These are phyloP conservation scores for Neonectria hederae DNA, from an alignment of 2,329 filamentous ascomycete species.

Conservation along the genomic window DNA sequence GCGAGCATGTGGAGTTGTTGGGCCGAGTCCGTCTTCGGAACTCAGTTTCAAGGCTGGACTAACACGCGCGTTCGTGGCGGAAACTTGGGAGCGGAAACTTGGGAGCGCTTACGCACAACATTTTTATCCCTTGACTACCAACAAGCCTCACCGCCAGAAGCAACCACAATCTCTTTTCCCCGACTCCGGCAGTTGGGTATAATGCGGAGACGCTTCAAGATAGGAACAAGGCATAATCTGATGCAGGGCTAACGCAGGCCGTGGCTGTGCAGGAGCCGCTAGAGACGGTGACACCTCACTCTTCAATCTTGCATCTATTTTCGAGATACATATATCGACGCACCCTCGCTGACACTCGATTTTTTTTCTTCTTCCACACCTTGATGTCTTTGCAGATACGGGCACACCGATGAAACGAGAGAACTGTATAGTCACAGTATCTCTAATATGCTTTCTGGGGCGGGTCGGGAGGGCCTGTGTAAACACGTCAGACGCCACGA, in stretches of 20 bases:
- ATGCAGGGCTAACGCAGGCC: constrained; percentile 20
- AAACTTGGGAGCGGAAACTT: no score
- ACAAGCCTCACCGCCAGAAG: constrained; percentile 21
- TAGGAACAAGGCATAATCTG: constrained; percentile 9
- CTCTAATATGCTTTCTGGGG: not conserved
- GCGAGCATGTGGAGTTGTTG: not conserved
- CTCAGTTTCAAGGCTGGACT: not conserved
- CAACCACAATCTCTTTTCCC: constrained; percentile 14
- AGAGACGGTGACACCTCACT: constrained; percentile 23
- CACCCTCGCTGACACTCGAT: constrained; percentile 1
- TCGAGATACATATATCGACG: constrained; percentile 5
- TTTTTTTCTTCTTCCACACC: not conserved
- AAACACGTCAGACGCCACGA: constrained; percentile 40
- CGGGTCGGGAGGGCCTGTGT: not conserved
- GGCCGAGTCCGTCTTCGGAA: not conserved
- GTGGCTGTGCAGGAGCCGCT: constrained; percentile 20
- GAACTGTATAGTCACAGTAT: not conserved
- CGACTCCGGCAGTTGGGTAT: constrained; percentile 17
- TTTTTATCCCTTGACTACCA: not conserved
- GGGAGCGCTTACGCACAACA: not conserved
- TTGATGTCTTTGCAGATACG: constrained; percentile 13
- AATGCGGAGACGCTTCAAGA: constrained; percentile 2
- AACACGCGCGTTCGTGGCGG: not conserved
- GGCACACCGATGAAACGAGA: not conserved
- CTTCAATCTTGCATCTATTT: constrained; percentile 8